phyloP scores from a whole-genome alignment of 306 rosid species.

The Geum urbanum region DNA sequence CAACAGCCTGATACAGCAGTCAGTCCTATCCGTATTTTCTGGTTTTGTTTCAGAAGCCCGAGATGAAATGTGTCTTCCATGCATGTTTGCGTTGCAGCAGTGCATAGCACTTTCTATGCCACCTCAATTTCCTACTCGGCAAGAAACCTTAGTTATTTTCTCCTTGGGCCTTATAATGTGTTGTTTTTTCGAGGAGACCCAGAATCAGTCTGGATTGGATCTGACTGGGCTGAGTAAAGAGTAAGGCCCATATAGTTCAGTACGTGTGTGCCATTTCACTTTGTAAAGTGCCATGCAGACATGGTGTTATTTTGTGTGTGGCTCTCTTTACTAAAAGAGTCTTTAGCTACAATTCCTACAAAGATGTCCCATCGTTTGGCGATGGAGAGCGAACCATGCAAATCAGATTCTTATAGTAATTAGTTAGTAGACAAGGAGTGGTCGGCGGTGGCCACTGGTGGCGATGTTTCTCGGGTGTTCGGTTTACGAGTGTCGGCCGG shows the following conservation, averaged over 20 bases:
- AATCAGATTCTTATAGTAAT: neutral
- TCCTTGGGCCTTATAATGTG: too few species aligned
- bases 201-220: neutral
- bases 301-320: too few species aligned
- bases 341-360: too few species aligned
- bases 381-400: neutral
- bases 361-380: neutral
- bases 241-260: neutral
- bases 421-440: neutral
- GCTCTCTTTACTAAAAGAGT: too few species aligned
- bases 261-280: neutral
- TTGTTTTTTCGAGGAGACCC: neutral
- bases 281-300: too few species aligned
- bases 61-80: neutral
- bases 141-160: neutral
- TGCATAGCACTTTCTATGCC: too few species aligned
- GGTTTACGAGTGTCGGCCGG: too few species aligned
- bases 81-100: too few species aligned
- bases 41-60: neutral
- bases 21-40: neutral
- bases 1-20: conserved; percentile 2
- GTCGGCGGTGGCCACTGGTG: too few species aligned
- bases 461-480: too few species aligned
- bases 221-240: neutral
- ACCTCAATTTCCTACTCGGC: neutral